A percentile compares a stretch with the other conserved stretches of the same genome.
These are phyloP conservation scores for Cercospora janseana DNA, from an alignment of 2,329 filamentous ascomycete genomes.

Conservation along the genomic window DNA sequence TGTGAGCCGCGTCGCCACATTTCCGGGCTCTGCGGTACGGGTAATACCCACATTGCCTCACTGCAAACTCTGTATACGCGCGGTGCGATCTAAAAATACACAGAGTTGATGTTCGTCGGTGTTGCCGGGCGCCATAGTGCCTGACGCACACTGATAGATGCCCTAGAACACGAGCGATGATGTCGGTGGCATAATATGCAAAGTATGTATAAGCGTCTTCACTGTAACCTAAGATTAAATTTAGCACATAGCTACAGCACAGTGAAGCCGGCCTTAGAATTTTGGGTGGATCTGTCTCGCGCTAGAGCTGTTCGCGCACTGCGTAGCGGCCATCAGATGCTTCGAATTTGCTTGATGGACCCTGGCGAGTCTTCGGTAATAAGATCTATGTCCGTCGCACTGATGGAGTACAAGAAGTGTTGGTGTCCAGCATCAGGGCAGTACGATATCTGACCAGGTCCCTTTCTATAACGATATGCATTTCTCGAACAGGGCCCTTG, in stretches of 20 bases:
- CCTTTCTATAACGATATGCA: neutral
- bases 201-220: slow-evolving; percentile 6
- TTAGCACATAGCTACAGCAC: neutral
- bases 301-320: slow-evolving; percentile 1
- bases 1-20: no score
- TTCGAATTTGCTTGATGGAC: slow-evolving; percentile 1
- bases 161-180: neutral
- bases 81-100: neutral
- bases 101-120: neutral
- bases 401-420: slow-evolving; percentile 4
- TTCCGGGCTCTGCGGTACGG: slow-evolving; percentile 1
- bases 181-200: slow-evolving; percentile 2
- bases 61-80: neutral
- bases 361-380: neutral
- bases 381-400: neutral
- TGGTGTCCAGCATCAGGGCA: neutral
- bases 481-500: slow-evolving; percentile 6
- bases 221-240: no score
- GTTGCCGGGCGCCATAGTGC: neutral
- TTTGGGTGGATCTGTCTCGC: neutral
- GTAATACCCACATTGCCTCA: neutral
- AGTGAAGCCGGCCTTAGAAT: neutral
- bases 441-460: neutral
- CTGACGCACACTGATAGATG: neutral
- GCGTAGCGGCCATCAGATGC: neutral